Evolutionary conservation across 306 rosid genomes (phyloP).

Genomic region (Erythrophleum fordii): DNA sequence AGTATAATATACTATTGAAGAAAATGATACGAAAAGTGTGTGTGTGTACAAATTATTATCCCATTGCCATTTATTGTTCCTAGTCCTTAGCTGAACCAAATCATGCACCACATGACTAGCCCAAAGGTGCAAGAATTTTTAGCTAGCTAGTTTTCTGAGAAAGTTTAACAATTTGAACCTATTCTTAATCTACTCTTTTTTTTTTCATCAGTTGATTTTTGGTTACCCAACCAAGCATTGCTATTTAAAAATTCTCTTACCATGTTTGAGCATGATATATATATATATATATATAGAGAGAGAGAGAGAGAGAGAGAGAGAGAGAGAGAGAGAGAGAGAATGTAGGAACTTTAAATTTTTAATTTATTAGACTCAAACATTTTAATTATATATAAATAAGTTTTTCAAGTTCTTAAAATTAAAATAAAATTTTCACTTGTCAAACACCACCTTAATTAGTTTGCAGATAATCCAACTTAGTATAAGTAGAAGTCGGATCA

Average conservation of each 20-base stretch:
- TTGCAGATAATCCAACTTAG: neutral
- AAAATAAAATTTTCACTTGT: too few relatives aligned
- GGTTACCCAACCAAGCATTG: neutral
- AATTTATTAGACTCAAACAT: neutral
- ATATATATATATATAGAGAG: too few relatives aligned
- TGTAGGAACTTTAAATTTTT: too few relatives aligned
- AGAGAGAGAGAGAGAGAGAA: too few relatives aligned
- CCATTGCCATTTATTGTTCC: neutral
- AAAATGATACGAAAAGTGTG: conserved; percentile 1
- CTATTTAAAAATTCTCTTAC: too few relatives aligned
- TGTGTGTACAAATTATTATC: neutral
- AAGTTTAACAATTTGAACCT: neutral
- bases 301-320: too few relatives aligned
- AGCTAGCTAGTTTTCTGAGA: neutral
- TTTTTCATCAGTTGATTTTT: too few relatives aligned
- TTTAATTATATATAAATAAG: too few relatives aligned
- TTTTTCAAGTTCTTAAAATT: too few relatives aligned
- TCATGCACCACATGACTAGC: conserved; percentile 21
- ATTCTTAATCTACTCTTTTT: neutral
- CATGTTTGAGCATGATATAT: too few relatives aligned
- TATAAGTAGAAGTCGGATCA: neutral
- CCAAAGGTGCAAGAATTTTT: neutral
- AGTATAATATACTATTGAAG: neutral
- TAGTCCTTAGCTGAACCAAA: conserved; percentile 5
- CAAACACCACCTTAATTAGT: neutral